Conservation (phyloP, 139 green algal species). For the Nannochloris sp. region DNA sequence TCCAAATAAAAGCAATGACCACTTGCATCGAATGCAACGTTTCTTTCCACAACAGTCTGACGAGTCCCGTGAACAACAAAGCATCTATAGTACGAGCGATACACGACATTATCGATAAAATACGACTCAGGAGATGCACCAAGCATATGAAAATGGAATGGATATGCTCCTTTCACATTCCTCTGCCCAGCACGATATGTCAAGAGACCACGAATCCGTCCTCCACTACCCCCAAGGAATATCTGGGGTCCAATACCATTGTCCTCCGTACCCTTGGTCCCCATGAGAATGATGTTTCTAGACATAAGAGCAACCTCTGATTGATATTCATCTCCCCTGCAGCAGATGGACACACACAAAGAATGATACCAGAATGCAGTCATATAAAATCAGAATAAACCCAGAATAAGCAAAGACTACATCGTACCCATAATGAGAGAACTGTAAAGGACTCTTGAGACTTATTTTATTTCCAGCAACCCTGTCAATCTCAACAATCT, state of each 20-base stretch:
- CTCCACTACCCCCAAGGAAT: background rate
- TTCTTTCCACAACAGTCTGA: constrained; percentile 24
- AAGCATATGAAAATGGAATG: constrained; percentile 46
- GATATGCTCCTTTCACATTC: constrained; percentile 45
- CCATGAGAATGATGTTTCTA: background rate
- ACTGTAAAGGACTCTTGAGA: background rate
- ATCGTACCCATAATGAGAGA: constrained; percentile 2
- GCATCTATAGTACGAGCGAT: background rate
- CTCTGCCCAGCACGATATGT: constrained; percentile 38
- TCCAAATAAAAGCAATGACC: constrained; percentile 52
- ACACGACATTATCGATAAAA: constrained; percentile 37
- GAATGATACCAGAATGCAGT: background rate
- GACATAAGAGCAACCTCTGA: background rate
- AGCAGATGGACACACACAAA: background rate
- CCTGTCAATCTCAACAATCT: background rate
- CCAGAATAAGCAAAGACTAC: background rate
- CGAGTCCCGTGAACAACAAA: background rate
- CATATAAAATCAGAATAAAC: background rate
- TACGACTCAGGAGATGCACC: constrained; percentile 14
- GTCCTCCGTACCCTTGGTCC: background rate
- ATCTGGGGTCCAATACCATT: background rate
- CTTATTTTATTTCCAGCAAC: background rate
- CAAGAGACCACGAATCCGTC: background rate
- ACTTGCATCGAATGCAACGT: constrained; percentile 39
- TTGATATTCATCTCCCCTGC: background rate